A percentile compares a stretch with the other conserved stretches of the same genome.
Conservation (phyloP, 257 asterid species). For the Jacaranda mimosifolia region DNA sequence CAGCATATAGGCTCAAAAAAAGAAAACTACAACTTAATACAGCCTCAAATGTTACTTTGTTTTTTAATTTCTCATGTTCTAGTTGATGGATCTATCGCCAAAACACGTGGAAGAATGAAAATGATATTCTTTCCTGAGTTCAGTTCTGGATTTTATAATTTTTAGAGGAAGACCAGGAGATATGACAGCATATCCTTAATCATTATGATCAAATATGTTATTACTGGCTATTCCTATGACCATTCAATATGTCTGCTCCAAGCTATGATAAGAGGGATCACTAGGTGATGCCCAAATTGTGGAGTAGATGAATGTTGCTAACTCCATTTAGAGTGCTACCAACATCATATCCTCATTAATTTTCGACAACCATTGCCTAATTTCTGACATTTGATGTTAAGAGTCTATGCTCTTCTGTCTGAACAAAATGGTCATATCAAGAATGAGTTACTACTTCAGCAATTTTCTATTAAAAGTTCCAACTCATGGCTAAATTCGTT, state of each 20-base stretch:
- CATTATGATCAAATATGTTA: too few species aligned
- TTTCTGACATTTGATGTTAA: neutral
- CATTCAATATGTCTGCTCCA: neutral
- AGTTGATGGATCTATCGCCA: neutral
- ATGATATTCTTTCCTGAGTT: neutral
- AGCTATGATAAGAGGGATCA: neutral
- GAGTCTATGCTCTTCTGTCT: neutral
- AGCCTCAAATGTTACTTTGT: neutral
- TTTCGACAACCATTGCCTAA: neutral
- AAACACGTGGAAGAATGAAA: neutral
- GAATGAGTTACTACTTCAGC: neutral
- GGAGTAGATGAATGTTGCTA: too few species aligned
- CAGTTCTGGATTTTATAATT: too few species aligned
- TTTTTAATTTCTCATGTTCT: neutral
- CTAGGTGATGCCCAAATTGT: neutral
- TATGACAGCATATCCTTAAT: too few species aligned
- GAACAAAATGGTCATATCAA: neutral
- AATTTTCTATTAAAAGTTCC: conserved; percentile 3
- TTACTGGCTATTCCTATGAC: neutral
- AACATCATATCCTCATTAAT: neutral
- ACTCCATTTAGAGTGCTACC: neutral
- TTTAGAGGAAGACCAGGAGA: too few species aligned
- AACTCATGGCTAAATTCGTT: conserved; percentile 13
- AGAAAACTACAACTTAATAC: neutral
- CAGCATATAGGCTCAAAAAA: neutral